Percentiles rank a stretch among this genome's conserved stretches.
Evolutionary conservation across 1,284 basidiomycete genomes (phyloP).

Genomic region (Puccinia coronata): DNA sequence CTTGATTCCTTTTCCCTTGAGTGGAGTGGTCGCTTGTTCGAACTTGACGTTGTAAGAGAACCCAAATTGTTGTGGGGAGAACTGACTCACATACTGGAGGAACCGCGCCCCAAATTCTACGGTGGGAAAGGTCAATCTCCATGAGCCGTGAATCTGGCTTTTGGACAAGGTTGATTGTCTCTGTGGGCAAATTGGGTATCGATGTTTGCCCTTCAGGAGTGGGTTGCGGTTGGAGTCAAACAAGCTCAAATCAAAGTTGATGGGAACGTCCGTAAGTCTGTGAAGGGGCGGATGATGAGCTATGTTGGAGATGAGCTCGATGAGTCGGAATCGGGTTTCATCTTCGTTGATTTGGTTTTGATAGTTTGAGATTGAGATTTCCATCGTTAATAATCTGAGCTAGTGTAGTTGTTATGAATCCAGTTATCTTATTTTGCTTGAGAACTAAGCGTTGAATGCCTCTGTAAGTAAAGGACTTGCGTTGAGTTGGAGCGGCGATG

Average conservation of each 20-base stretch:
- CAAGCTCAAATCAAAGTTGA: constrained; percentile 25
- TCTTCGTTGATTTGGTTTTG: neutral
- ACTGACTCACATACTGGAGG: neutral
- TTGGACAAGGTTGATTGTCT: neutral
- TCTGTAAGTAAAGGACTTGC: no score
- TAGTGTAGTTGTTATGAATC: no score
- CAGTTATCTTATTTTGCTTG: no score
- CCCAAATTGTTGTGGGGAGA: neutral
- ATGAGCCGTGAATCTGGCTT: neutral
- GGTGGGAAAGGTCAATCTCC: constrained; percentile 24
- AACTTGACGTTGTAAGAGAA: constrained; percentile 18
- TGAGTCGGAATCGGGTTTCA: neutral
- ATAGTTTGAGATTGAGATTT: constrained; percentile 28
- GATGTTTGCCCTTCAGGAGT: no score
- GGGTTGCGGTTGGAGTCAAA: neutral
- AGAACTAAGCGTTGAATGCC: neutral
- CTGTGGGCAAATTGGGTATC: neutral
- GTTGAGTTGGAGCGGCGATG: no score
- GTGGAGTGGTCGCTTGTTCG: neutral
- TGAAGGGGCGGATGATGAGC: constrained; percentile 24
- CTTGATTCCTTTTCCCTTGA: neutral
- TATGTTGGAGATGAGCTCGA: constrained; percentile 19
- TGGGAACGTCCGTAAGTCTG: neutral
- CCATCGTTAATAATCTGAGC: constrained; percentile 2
- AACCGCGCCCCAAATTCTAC: constrained; percentile 17